Base-by-base conservation (phyloP, 441 rosid species). In the Adansonia rubrostipa region DNA sequence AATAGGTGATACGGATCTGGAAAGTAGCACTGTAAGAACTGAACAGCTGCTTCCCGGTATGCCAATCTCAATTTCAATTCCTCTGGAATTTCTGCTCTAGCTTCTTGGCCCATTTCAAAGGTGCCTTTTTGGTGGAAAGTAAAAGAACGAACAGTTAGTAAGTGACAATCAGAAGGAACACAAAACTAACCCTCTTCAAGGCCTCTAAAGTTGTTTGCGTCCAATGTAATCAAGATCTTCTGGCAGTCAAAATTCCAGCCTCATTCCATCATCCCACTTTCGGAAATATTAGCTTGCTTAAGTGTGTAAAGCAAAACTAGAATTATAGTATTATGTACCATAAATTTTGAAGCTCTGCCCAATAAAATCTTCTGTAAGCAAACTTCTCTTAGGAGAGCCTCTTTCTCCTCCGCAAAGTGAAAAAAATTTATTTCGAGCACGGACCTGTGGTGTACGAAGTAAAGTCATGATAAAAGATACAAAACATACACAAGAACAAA, bases 41-140 rank as follows among this genome's bases (percentile, higher is more conserved):
- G 97, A 85, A 92, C 97, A 88, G 95, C 89, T 77, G 99, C 98
- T 87, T 96, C 99, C 74, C 99, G 82, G 76, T 96, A 94, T 74
- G 98, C 99, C 80, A 96, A 84, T 86, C 98, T 89, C 89, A 93
- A 83, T 80, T 88, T 91, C 77, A 96, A 42, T 76, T 96, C 99
- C 82, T 90, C 94, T 8, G 99, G 96, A 78, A 96, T 86, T 81
- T 88, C 94, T 28, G 89, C 83, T 73, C 94, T 92, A 77, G 94
- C 99, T 86, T 96, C 99, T 88, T 92, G 96, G 68, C 99, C 98
- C 19, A 97, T 96, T 96, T 94, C 98, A 87, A 92, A 96, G 62
- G 99, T 96, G 9, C 99, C 99, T 84, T 90, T 89, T 96, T 96
- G 99, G 98, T 96, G 94, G 81, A 83, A 24, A 80, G 79, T 77